Base-by-base conservation (phyloP, 805 yeast species). In the Zygotorulaspora danielsina region DNA sequence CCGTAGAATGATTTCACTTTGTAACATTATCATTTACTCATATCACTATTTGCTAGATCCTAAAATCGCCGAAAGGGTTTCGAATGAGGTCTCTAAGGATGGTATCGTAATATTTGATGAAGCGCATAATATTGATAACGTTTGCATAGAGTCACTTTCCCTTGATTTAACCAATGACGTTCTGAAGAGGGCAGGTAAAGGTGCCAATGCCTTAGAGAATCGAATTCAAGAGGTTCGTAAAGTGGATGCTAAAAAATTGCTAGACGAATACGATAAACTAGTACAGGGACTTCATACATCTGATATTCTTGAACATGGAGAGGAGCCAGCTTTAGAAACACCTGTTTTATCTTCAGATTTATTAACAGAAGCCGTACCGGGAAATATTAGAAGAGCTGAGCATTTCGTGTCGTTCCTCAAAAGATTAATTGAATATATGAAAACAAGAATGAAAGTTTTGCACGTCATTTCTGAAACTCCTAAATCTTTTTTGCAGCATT, bases 391-490 rank as follows among this genome's bases (percentile, higher is more conserved):
- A 50, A 79, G 95, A 54, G 99, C 97, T 0, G 97, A 94, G 57
- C 98, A 93, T 67, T 93, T 93, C 55, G 81, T 93, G 11, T 87
- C 97, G 3, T 93, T 93, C 56, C 71, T 93, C 60, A 86, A 89
- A 55, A 70, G 99, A 48, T 84, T 93, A 51, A 85, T 93, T 20
- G 99, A 93, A 57, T 93, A 93, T 64, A 68, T 93, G 54, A 93
- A 90, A 56, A 90, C 97, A 3, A 78, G 98, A 64, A 93, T 93
- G 97, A 94, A 93, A 66, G 96, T 93, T 2, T 65, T 94, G 35
- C 96, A 90, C 66, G 98, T 93, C 25, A 88, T 93, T 30, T 86
- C 96, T n/a, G 99, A 93, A 61, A 93, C 98, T 0, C 98, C 99
- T 0, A 76, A 79, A 3, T 87, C 96, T 22, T 93, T 93, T 55